Base-by-base conservation (phyloP, 148 eudicot species). In the Silene latifolia region DNA sequence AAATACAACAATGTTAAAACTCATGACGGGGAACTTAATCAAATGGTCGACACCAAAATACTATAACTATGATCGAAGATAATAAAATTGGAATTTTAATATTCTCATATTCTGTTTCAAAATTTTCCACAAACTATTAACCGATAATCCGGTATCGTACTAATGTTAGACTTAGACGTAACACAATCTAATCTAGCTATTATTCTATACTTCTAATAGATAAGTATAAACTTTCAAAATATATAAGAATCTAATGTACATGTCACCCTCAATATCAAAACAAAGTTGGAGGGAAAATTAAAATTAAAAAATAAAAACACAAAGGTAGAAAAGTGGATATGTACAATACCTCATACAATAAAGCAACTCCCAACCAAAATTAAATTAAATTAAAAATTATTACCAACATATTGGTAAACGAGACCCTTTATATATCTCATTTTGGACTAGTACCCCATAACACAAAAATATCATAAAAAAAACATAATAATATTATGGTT, bases 371-470 rank as follows among this genome's bases (percentile, higher is more conserved):
- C 60, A 65, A 14, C n/a, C 47, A 72, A 48, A 59, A 61, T 39
- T 35, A 24, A 27, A 15, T 7, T 59, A 60, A 29, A 27, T 32
- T 0, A 53, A 67, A 71, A 3, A 64, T 39, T 39, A 57, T 29
- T 53, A 68, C 68, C 76, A 80, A 66, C 83, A 59, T 78, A 71
- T 81, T 79, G 79, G 90, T 74, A 86, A 82, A 66, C 73, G 65
- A 73, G 62, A 83, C 88, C 87, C 83, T 83, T 78, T 91, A 87
- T 74, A 86, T 48, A 72, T 51, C 68, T 75, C 86, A 82, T 66
- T 60, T 74, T 77, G 48, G 42, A 71, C 86, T 72, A 73, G 54
- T 24, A 72, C 81, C 81, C 23, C 78, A 64, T 46, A 69, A 59
- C 64, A n/a, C 39, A 63, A 51, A 0, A 21, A 4, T 6, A 44